Evolutionary conservation across 2,329 filamentous ascomycete genomes (phyloP).

Genomic region (Alternaria hordeiaustralica): DNA sequence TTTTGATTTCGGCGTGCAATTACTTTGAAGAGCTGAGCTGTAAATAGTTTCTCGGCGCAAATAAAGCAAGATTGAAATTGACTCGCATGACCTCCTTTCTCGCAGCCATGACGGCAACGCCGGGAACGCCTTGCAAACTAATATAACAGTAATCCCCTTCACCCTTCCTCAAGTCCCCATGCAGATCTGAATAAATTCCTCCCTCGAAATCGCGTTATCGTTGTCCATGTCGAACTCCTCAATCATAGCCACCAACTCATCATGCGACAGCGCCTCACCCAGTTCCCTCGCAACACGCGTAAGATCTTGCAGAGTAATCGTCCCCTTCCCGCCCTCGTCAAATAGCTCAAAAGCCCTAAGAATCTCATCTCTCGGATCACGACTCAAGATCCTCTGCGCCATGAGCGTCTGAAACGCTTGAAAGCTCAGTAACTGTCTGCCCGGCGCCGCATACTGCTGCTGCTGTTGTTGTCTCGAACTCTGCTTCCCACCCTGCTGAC

Average conservation of each 20-base stretch:
- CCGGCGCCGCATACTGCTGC: conserved; percentile 30
- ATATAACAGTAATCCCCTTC: not conserved
- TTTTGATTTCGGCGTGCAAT: conserved; percentile 12
- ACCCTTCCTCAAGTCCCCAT: conserved; percentile 47
- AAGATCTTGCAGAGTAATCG: conserved; percentile 88
- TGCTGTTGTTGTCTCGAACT: conserved; percentile 3
- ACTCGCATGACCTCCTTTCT: not conserved
- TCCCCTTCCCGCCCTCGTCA: conserved; percentile 88
- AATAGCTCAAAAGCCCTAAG: conserved; percentile 91
- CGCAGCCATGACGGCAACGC: conserved; percentile 1
- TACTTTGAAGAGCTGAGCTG: conserved; percentile 34
- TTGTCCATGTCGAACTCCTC: conserved; percentile 96
- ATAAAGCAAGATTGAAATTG: conserved; percentile 29
- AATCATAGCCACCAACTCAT: conserved; percentile 94
- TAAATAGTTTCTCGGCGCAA: conserved; percentile 44
- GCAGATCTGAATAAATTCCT: conserved; percentile 72
- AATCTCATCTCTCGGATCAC: conserved; percentile 91
- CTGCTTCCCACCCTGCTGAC: not conserved
- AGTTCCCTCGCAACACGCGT: conserved; percentile 86
- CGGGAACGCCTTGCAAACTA: conserved; percentile 4
- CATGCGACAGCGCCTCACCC: conserved; percentile 90
- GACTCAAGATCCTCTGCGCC: conserved; percentile 77
- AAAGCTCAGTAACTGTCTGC: conserved; percentile 73
- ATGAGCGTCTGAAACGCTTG: conserved; percentile 75
- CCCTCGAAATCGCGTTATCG: conserved; percentile 74